phyloP scores from a whole-genome alignment of 495 filamentous ascomycete species.

The Aspergillus bridgeri region DNA sequence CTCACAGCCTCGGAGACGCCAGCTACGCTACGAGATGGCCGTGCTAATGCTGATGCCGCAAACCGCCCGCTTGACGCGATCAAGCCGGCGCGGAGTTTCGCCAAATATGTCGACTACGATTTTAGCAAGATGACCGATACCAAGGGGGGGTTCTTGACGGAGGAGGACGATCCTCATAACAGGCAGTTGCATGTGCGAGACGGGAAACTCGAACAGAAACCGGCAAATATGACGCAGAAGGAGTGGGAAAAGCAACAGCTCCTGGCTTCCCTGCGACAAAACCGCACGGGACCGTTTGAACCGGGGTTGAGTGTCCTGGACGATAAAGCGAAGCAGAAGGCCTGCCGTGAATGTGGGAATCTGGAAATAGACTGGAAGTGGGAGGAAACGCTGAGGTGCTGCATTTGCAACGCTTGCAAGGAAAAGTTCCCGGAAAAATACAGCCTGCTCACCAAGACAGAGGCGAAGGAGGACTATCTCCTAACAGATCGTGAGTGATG shows the following conservation, averaged over 20 bases:
- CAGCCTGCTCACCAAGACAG: conserved; percentile 91
- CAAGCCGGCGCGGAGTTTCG: conserved; percentile 73
- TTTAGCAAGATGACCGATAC: conserved; percentile 97
- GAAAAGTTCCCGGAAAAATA: conserved; percentile 89
- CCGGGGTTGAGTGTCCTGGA: conserved; percentile 73
- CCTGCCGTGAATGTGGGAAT: conserved; percentile 76
- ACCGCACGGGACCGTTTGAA: conserved; percentile 80
- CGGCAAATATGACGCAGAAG: conserved; percentile 81
- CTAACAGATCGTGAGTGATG: conserved; percentile 77
- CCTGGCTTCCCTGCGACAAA: conserved; percentile 61
- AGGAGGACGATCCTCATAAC: conserved; percentile 87
- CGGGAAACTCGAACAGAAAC: conserved; percentile 60
- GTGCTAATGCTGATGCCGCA: conserved; percentile 48
- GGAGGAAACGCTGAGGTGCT: conserved; percentile 72
- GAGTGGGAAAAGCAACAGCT: conserved; percentile 89
- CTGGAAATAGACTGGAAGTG: conserved; percentile 93
- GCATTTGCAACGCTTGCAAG: conserved; percentile 75
- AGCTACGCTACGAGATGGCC: conserved; percentile 65
- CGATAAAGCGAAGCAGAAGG: conserved; percentile 59
- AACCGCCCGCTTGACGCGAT: conserved; percentile 54
- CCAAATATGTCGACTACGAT: conserved; percentile 94
- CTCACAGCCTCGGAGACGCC: conserved; percentile 60
- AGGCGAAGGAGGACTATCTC: conserved; percentile 91
- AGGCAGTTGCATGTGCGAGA: conserved; percentile 61
- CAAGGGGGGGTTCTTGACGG: conserved; percentile 86